Base-by-base conservation (phyloP, 768 basidiomycete species). In the Leccinum uliginosum region DNA sequence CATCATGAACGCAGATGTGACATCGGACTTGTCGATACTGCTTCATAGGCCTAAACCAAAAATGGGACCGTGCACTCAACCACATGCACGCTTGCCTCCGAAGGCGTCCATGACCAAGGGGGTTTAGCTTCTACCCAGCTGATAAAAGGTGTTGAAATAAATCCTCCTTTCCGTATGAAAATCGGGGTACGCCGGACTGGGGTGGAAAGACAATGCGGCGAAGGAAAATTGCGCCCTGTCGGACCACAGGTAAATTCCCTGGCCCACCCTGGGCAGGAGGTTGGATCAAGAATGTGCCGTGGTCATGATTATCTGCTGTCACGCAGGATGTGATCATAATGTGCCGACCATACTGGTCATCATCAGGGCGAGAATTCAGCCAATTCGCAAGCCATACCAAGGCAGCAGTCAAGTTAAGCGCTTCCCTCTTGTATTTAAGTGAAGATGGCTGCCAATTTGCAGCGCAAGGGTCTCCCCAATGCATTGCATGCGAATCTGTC, bases 341-440 rank as follows among this genome's bases (percentile, higher is more conserved):
- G 32, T 52, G 46, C 3, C 35, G 56, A 15, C 51, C 51, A 4
- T 52, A 57, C 11, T 57, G 56, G 24, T 57, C 46, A 8, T 57
- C 51, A 10, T 52, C 56, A 0, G 51, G 56, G 35, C 51, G 46
- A 30, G 56, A 57, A 10, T 57, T 57, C 0, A 57, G 11, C 9
- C 51, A 51, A 29, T 57, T 57, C 15, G 45, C 46, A 9, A 57
- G 56, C 56, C 56, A 57, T 2, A 52, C 56, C 35, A 57, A 24
- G 5, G 56, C 56, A 30, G 56, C 56, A 1, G 56, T 57, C 46
- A 57, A 32, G 15, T 57, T 57, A 3, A 57, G 56, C 0, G 56
- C n/a, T 23, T 57, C 51, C 9, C 46, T 57, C 46, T 8, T 38
- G 46, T 52, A 57, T 21, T 8, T 29, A 46, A 57, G 44, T 19